Evolutionary conservation across 2,329 filamentous ascomycete species (phyloP), one percentile per base, ranked within the genome.

Genomic region (Pseudogymnoascus sp.): DNA sequence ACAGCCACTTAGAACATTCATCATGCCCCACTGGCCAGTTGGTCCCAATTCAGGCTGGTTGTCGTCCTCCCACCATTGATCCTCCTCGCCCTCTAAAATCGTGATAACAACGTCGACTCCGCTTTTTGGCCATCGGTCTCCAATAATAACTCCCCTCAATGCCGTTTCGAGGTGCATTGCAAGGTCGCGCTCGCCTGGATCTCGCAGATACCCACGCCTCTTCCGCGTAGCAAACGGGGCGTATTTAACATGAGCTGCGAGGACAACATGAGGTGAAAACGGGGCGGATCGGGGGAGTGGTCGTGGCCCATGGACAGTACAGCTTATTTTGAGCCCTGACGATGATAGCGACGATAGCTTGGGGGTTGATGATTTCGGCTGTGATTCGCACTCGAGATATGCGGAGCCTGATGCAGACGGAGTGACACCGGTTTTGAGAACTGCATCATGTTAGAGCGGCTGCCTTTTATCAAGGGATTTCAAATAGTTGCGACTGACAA

Each of bases 61-160:
- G 19, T 77, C 76, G 72, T 85, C 81, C 4, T 81, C 84, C 81
- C 83, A 85, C 80, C 83, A 86, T 37, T 80, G 78, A 69, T 93
- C 89, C 72, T 97, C 91, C 71, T 97, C 94, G 2, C 91, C 93
- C 76, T 99, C 94, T 16, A 99, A 80, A 59, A 99, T 86, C 0
- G 92, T 97, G 59, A 99, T 86, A 16, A 96, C 88, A 41, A 99
- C 87, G 73, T 99, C 94, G n/a, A 96, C 87, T 49, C 91, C 92
- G 73, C 91, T 96, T 80, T 99, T 99, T n/a, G 94, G 94, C 91
- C 93, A 99, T 63, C 93, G 82, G 73, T 97, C 92, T 12, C 91
- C 92, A 71, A 97, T 93, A 60, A 97, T 86, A 6, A 91, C 90
- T 0, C 93, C 93, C 35, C 92, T 84, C 60, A 99, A 80, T 26